A percentile compares a stretch with the other conserved stretches of the same genome.
Evolutionary conservation across 164 flowering plant species (phyloP).

Genomic region (Magnolia officinalis): DNA sequence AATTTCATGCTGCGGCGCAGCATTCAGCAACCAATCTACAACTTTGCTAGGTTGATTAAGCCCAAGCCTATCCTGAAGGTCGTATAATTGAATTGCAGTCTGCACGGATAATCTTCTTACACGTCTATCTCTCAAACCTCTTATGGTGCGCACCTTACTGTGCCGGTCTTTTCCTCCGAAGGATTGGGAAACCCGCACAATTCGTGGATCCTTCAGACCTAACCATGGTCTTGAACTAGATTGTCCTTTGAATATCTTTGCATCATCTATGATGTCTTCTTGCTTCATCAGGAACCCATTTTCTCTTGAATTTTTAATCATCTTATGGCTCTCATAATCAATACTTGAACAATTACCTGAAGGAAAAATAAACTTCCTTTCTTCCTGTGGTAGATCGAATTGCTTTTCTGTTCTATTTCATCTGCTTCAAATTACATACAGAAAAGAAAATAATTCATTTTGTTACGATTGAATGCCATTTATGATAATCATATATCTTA

Average conservation of each 20-base stretch:
- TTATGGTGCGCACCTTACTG: conserved; percentile 74
- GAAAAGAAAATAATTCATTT: background rate
- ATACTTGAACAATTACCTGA: background rate
- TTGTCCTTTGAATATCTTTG: conserved; percentile 27
- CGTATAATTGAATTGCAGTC: conserved; percentile 82
- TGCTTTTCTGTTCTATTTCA: background rate
- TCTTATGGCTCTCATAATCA: conserved; percentile 34
- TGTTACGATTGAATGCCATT: background rate
- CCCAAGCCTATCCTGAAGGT: conserved; percentile 82
- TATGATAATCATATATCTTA: too few relatives aligned
- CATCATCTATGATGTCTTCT: conserved; percentile 27
- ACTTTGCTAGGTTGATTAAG: conserved; percentile 85
- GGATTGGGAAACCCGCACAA: conserved; percentile 65
- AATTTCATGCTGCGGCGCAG: conserved; percentile 62
- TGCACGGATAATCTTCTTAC: conserved; percentile 82
- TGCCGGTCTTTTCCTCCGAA: conserved; percentile 87
- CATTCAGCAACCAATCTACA: conserved; percentile 84
- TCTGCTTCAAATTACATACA: background rate
- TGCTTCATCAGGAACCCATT: conserved; percentile 27
- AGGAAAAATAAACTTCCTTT: background rate
- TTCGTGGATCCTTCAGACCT: conserved; percentile 61
- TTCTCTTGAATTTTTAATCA: conserved; percentile 36
- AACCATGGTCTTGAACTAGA: conserved; percentile 48
- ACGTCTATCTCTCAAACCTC: conserved; percentile 75
- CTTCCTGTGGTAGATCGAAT: background rate